phyloP scores from a whole-genome alignment of 208 protist genomes.

The Leishmania major region DNA sequence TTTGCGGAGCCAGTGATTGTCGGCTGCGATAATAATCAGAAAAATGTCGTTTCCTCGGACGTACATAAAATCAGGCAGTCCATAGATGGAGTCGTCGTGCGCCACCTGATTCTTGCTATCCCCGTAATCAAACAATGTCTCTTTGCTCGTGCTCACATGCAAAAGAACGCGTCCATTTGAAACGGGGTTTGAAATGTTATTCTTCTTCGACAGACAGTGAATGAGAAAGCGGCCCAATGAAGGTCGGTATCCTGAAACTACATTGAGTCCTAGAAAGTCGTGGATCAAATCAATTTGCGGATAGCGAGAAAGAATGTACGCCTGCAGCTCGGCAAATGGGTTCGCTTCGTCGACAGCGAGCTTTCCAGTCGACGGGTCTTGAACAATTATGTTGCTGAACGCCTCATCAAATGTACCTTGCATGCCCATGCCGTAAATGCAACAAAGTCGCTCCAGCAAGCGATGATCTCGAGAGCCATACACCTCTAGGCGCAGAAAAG shows the following conservation, averaged over 20 bases:
- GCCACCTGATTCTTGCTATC: conserved; percentile 60
- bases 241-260: conserved; percentile 59
- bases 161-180: conserved; percentile 45
- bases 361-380: conserved; percentile 53
- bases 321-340: conserved; percentile 61
- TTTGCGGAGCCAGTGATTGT: conserved; percentile 82
- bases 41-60: conserved; percentile 65
- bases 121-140: conserved; percentile 79
- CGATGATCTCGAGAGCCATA: conserved; percentile 71
- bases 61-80: conserved; percentile 83
- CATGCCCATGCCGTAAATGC: conserved; percentile 79
- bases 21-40: conserved; percentile 82
- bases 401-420: conserved; percentile 78
- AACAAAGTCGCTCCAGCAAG: conserved; percentile 78
- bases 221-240: conserved; percentile 61
- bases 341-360: conserved; percentile 58
- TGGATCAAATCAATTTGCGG: conserved; percentile 78
- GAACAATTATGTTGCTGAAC: conserved; percentile 77
- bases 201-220: conserved; percentile 36
- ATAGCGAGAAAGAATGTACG: conserved; percentile 61
- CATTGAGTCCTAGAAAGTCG: conserved; percentile 85
- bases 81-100: conserved; percentile 68
- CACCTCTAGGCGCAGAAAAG: conserved; percentile 79
- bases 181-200: conserved; percentile 17
- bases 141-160: conserved; percentile 31